Evolutionary conservation across 345 rosid genomes (phyloP).

Genomic region (Zanthoxylum bungeanum): DNA sequence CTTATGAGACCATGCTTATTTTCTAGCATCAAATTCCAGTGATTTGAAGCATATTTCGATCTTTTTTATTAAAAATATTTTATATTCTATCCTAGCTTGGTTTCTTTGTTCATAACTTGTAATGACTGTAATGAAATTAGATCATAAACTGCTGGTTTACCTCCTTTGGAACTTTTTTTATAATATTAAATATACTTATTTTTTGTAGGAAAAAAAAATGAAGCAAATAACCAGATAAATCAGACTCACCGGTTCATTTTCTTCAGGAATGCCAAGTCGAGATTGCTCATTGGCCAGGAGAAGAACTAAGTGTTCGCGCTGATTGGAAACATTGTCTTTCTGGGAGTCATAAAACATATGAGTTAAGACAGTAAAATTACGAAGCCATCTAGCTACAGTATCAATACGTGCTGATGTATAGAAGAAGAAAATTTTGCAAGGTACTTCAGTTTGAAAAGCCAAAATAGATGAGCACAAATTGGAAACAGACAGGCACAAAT

Average conservation of each 20-base stretch:
- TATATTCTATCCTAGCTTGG: background rate
- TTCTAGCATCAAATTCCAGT: background rate
- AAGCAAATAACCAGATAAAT: constrained; percentile 1
- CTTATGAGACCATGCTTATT: background rate
- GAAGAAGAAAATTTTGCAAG: background rate
- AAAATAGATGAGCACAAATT: background rate
- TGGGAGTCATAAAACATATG: constrained; percentile 25
- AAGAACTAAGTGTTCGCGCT: constrained; percentile 92
- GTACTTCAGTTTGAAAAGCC: background rate
- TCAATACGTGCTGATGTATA: background rate
- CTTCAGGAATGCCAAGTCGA: constrained; percentile 65
- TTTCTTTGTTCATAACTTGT: background rate
- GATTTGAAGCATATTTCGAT: background rate
- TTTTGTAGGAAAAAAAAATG: background rate
- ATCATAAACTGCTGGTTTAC: background rate
- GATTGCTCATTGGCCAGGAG: constrained; percentile 94
- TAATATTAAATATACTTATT: background rate
- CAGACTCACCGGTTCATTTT: constrained; percentile 67
- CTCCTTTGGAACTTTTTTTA: background rate
- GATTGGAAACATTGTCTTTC: constrained; percentile 95
- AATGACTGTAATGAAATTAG: background rate
- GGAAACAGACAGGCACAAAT: background rate
- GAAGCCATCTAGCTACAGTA: background rate
- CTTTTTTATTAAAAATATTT: background rate
- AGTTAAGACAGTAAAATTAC: background rate